Base-by-base conservation (phyloP, 2,329 filamentous ascomycete genomes). In the Blumeria graminis region DNA sequence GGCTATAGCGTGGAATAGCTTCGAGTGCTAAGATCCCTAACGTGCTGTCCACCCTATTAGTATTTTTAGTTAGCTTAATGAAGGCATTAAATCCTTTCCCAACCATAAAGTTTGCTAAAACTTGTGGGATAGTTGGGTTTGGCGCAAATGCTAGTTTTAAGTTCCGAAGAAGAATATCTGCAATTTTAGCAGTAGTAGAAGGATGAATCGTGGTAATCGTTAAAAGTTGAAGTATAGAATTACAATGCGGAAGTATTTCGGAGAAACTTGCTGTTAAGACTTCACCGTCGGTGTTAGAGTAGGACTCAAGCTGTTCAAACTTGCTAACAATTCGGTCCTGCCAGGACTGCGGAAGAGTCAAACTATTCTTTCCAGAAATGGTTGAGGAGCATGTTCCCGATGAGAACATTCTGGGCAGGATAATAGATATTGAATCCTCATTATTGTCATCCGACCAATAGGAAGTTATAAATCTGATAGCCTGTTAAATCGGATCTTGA, bases 81-180 rank as follows among this genome's bases (percentile, higher is more conserved):
- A 88, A 86, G 4, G 82, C 77, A 57, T 77, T 78, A 63, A 92
- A 86, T 0, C 84, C 86, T 61, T 81, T 80, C 9, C 83, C 84
- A 57, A 82, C 74, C 54, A 86, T 84, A 61, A 92, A 87, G 38
- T 78, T 74, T n/a, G 79, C 76, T 64, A 82, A 76, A 59, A 82
- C 76, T 3, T 76, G 78, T 1, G 74, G 72, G 55, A 79, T 68
- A 10, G 74, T 73, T 6, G 75, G 75, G 1, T 77, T 78, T 7
- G 80, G 78, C 18, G 77, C 72, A 48, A 86, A 69, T 0, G 81
- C 79, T 28, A 81, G 72, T 61, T 80, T 78, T 41, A 86, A 68
- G 63, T 84, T 84, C 56, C 76, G 72, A 38, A 84, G 73, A 22
- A 87, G 68, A 35, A 81, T 73, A 62, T 82, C 76, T 1, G 79